Evolutionary conservation across 345 rosid species (phyloP).

Genomic region (Raphanus raphanistrum): DNA sequence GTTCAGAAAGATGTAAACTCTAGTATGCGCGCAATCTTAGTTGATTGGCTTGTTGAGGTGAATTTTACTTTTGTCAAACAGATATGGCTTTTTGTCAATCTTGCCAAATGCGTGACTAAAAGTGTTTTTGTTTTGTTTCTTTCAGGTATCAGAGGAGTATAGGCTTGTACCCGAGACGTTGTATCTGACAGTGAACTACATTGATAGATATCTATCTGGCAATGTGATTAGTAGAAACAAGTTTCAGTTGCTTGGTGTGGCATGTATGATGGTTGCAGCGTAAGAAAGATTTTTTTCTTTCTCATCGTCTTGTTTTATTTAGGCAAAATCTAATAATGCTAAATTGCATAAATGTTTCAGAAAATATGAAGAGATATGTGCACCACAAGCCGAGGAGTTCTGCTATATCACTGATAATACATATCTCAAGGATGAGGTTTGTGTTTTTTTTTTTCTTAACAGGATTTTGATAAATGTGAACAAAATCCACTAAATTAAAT

Average conservation of each 20-base stretch:
- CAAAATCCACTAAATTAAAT: background rate
- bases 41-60: slow-evolving; percentile 99
- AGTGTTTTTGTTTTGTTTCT: background rate
- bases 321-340: background rate
- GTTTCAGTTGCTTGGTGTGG: slow-evolving; percentile 81
- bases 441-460: background rate
- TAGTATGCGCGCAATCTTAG: slow-evolving; percentile 80
- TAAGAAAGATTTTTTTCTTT: background rate
- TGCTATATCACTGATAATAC: slow-evolving; percentile 96
- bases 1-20: slow-evolving; percentile 79
- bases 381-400: slow-evolving; percentile 95
- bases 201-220: slow-evolving; percentile 91
- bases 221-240: slow-evolving; percentile 78
- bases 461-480: background rate
- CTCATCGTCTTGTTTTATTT: background rate
- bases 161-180: slow-evolving; percentile 92
- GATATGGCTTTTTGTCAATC: background rate
- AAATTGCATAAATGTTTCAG: slow-evolving; percentile 38
- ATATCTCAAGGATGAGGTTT: slow-evolving; percentile 79
- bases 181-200: slow-evolving; percentile 81
- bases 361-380: slow-evolving; percentile 95
- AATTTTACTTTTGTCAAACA: background rate
- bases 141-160: slow-evolving; percentile 92
- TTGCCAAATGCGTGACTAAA: background rate
- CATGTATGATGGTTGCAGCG: no score